Base-by-base conservation (phyloP, 345 rosid genomes). In the Gossypium rotundifolium region DNA sequence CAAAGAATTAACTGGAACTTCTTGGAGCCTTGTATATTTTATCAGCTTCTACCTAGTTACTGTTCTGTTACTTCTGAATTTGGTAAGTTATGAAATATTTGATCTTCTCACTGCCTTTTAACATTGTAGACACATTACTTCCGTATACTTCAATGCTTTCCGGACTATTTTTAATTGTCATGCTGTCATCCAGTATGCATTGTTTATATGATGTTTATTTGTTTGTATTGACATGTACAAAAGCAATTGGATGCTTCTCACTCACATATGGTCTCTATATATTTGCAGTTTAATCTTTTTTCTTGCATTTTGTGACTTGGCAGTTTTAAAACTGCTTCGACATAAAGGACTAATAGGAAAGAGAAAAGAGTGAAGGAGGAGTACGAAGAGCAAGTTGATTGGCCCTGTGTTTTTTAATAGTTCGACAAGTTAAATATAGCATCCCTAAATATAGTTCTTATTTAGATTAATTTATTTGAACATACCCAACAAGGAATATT, bases 21-120 rank as follows among this genome's bases (percentile, higher is more conserved):
- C 88, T 69, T 93, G 99, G 99, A 83, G 88, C 70, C 80, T 88
- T 33, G 65, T 70, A 22, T 95, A 95, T 80, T 95, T 95, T 76
- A 81, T 93, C 90, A 95, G 98, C 89, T 95, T 91, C 89, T 95
- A 88, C 82, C 81, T 95, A 51, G 62, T 93, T 80, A 90, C 93
- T 40, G 87, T 93, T 53, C 53, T 95, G 74, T 81, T 95, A 84
- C 96, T 95, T 49, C 73, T 93, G 84, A 95, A 95, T 81, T 84
- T 95, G 98, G 99, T 94, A 80, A 86, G 92, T 69, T 75, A 53
- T 33, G 45, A 4, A 58, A 23, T 55, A 58, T 40, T 70, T 45
- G 8, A 61, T 51, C 11, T 16, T 74, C 61, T 4, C 14, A 14
- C 16, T 51, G 13, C 51, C 12, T 25, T 71, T 75, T 54, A 13